Base-by-base conservation (phyloP, 257 asterid species). In the Agastache rugosa region DNA sequence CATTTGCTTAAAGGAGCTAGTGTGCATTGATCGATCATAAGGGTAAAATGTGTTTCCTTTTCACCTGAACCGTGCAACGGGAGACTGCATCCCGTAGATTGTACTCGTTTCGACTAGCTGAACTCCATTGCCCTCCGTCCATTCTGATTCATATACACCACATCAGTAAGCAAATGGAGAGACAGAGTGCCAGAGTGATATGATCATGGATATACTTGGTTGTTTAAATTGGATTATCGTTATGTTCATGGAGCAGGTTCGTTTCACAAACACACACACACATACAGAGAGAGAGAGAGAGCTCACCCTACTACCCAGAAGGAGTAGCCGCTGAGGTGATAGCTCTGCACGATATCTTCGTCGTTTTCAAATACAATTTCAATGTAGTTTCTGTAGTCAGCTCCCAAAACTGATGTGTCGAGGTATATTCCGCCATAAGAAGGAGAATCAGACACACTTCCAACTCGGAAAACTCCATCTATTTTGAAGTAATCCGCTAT, bases 281-380 rank as follows among this genome's bases (percentile, higher is more conserved):
- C 34, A 3, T 5, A 29, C 34, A 35, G 53, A 8, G 17, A 34
- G 50, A 1, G 55, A 11, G 56, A 44, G 59, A 71, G 60, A 20
- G 39, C 96, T 64, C 80, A 93, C 98, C 98, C 98, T 64, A 93
- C 98, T 16, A 91, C 98, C 48, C 81, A 93, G 78, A 93, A 93
- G 12, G 92, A 79, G 77, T 93, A 93, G 79, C 98, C 98, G 56
- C 80, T 74, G 10, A 93, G 87, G 77, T 93, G 98, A 82, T 89
- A 93, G 78, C 97, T 93, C 78, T 90, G 97, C 3, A 90, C 64
- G 14, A 93, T 90, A 70, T 87, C 80, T 76, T 93, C 98, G 1
- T 55, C 17, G 54, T 93, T 93, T 67, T 91, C 88, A 25, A 93
- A 90, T 16, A 93, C 86, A 42, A 93, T 89, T 76, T 93, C 98